Conservation (phyloP, 1,284 basidiomycete species). For the Ganoderma sinense region DNA sequence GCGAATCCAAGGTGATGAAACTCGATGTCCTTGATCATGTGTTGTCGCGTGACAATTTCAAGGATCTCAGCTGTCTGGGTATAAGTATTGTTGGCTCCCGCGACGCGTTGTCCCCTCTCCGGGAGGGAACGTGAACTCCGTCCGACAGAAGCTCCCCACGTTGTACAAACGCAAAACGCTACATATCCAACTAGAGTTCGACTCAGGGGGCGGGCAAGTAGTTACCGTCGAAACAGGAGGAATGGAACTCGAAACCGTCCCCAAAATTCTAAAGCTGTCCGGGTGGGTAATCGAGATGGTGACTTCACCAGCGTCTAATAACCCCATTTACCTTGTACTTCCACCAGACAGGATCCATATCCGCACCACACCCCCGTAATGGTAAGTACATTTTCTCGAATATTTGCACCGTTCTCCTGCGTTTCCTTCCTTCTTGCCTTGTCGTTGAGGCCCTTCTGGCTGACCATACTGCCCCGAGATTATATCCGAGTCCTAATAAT, state of each 20-base stretch:
- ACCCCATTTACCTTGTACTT: not conserved
- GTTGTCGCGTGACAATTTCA: slow-evolving; percentile 1
- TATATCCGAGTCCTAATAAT: not conserved
- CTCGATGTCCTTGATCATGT: not conserved
- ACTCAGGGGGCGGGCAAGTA: no score
- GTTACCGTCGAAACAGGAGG: no score
- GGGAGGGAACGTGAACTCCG: not conserved
- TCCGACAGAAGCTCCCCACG: not conserved
- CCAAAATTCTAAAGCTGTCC: not conserved
- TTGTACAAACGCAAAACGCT: not conserved
- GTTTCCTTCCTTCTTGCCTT: not conserved
- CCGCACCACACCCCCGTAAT: not conserved
- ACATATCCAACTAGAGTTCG: not conserved
- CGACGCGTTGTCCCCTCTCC: not conserved
- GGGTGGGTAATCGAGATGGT: not conserved
- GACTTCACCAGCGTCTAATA: not conserved
- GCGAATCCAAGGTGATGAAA: not conserved
- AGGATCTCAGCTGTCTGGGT: not conserved
- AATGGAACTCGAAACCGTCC: no score
- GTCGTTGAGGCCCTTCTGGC: not conserved
- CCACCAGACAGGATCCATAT: not conserved
- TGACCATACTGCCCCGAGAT: not conserved
- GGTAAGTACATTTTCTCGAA: not conserved
- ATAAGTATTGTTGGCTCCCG: not conserved
- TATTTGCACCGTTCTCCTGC: not conserved